These are phyloP conservation scores for Yamadazyma epiphylla DNA, from an alignment of 1,139 yeast species.

Conservation along the genomic window DNA sequence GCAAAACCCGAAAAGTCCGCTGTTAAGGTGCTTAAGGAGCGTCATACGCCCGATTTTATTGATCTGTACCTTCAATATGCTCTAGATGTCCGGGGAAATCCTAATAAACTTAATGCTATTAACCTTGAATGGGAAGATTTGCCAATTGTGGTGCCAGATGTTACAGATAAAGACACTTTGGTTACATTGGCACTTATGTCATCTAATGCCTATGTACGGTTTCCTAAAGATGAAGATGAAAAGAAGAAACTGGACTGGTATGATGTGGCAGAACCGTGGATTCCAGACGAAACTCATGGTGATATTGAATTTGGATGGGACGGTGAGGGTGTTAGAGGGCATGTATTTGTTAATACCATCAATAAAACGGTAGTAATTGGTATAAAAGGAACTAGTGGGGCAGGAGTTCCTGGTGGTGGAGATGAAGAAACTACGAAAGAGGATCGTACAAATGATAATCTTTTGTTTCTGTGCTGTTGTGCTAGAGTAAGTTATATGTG, in stretches of 20 bases:
- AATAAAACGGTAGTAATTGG: slow-evolving; percentile 72
- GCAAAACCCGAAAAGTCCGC: slow-evolving; percentile 13
- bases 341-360: slow-evolving; percentile 70
- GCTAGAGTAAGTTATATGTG: slow-evolving; percentile 89
- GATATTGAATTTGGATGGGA: slow-evolving; percentile 77
- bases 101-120: slow-evolving; percentile 36
- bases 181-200: slow-evolving; percentile 80
- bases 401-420: slow-evolving; percentile 71
- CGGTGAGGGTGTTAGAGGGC: slow-evolving; percentile 82
- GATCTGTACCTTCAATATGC: slow-evolving; percentile 66
- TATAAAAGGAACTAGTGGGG: slow-evolving; percentile 91
- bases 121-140: slow-evolving; percentile 54
- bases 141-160: slow-evolving; percentile 61
- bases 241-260: slow-evolving; percentile 68
- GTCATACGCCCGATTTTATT: slow-evolving; percentile 59
- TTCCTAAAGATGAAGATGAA: slow-evolving; percentile 63
- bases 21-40: slow-evolving; percentile 49
- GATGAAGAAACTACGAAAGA: slow-evolving; percentile 71
- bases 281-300: slow-evolving; percentile 29
- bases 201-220: slow-evolving; percentile 83
- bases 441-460: slow-evolving; percentile 84
- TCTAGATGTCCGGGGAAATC: slow-evolving; percentile 39
- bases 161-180: slow-evolving; percentile 69
- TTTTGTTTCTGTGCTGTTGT: slow-evolving; percentile 92
- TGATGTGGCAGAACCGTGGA: slow-evolving; percentile 68